These are phyloP conservation scores for Suillus spraguei DNA, from an alignment of 768 basidiomycete species.

Conservation along the genomic window DNA sequence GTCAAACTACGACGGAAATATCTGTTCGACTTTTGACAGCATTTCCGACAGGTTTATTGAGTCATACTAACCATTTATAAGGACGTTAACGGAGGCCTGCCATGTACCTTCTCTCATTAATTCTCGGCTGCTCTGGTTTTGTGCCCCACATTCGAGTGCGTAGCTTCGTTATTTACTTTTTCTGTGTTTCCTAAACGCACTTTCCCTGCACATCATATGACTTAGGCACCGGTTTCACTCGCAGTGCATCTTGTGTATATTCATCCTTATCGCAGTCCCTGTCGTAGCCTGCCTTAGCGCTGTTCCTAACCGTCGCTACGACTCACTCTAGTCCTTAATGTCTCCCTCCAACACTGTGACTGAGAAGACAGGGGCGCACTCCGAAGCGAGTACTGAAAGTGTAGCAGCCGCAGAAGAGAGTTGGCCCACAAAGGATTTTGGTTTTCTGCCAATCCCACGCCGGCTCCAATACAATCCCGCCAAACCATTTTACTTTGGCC, in stretches of 20 bases:
- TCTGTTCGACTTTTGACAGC: background rate
- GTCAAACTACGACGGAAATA: background rate
- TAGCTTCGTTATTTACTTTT: background rate
- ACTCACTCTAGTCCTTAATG: constrained; percentile 14
- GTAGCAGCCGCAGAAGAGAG: background rate
- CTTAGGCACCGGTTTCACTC: background rate
- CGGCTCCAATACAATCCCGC: constrained; percentile 53
- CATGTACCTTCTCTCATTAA: background rate
- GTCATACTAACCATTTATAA: background rate
- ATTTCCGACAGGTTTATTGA: too few relatives aligned
- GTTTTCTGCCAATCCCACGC: constrained; percentile 64
- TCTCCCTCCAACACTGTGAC: constrained; percentile 15
- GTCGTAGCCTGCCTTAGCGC: background rate
- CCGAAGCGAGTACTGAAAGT: background rate
- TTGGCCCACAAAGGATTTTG: constrained; percentile 48
- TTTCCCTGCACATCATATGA: background rate
- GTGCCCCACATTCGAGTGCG: background rate
- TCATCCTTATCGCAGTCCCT: background rate
- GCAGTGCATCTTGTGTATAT: background rate
- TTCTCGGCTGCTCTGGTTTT: background rate
- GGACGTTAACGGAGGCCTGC: background rate
- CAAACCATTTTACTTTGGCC: constrained; percentile 53
- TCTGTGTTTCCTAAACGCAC: background rate
- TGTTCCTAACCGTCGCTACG: background rate
- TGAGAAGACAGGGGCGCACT: constrained; percentile 4